A percentile compares a stretch with the other conserved stretches of the same genome.
These are phyloP conservation scores for Mycena maculata DNA, from an alignment of 768 basidiomycete species.

Conservation along the genomic window DNA sequence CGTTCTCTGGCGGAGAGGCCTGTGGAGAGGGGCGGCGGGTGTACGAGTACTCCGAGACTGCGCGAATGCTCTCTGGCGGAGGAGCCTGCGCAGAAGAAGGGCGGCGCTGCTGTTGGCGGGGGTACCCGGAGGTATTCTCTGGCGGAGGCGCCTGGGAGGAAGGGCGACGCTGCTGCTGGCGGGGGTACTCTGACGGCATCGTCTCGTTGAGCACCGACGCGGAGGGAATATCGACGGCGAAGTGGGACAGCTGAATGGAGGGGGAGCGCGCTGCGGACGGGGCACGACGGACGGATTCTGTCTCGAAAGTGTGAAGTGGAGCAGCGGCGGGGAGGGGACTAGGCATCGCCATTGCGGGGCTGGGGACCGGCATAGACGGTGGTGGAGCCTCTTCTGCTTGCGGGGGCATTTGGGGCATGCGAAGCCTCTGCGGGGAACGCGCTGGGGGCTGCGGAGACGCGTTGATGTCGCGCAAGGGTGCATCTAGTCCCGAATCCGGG, in stretches of 20 bases:
- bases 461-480: conserved; percentile 1
- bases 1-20: not conserved
- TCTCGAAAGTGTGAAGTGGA: not conserved
- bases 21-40: conserved; percentile 9
- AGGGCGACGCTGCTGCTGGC: not conserved
- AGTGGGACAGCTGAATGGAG: conserved; percentile 21
- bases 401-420: conserved; percentile 9
- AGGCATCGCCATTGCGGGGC: conserved; percentile 21
- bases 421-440: conserved; percentile 12
- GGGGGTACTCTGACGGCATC: not conserved
- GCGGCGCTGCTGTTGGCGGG: too few relatives aligned
- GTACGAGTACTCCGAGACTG: too few relatives aligned
- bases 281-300: conserved; percentile 3
- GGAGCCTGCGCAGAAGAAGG: too few relatives aligned
- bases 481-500: not conserved
- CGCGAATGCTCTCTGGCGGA: too few relatives aligned
- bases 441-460: conserved; percentile 7
- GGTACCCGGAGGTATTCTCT: not conserved
- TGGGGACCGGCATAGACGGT: conserved; percentile 19
- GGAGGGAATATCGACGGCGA: conserved; percentile 28
- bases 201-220: conserved; percentile 27
- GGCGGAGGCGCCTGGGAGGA: conserved; percentile 7
- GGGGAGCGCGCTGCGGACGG: conserved; percentile 19
- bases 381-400: not conserved
- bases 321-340: conserved; percentile 3